Base-by-base conservation (phyloP, 345 rosid genomes). In the Ceriops zippeliana region DNA sequence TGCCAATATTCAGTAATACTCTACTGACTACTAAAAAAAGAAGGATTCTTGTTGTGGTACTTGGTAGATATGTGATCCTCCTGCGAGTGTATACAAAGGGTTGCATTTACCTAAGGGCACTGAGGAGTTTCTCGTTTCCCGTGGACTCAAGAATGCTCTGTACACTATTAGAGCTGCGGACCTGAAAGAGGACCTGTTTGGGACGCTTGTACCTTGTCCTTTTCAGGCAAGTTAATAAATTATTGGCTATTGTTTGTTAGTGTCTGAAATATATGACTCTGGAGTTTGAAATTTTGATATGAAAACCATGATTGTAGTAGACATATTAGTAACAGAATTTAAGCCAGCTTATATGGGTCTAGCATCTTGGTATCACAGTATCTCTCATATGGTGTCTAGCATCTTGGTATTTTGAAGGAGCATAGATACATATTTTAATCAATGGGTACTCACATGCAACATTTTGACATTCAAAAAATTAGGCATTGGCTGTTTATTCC, bases 81-180 rank as follows among this genome's bases (percentile, higher is more conserved):
- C 96, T 31, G 89, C 85, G 51, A 91, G 98, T 78, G 80, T 95
- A 9, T 90, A 79, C 72, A 95, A 91, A 65, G 99, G 99, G 54
- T 61, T 84, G 76, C 76, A 82, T 10, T 69, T 91, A 71, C 66
- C 92, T 9, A 81, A 82, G 75, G 90, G 86, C 22, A 62, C 90
- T 0, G 83, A 86, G 85, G 84, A 79, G 37, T 83, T 87, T 77
- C 89, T 95, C 32, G 63, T 69, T 7, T 87, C 96, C 38, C 78
- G 65, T 46, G 99, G 97, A 61, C 84, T 91, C 37, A 88, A 85
- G 75, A 82, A 90, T 73, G 97, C 98, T 59, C 75, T 89, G 21
- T 91, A 90, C 77, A 80, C 87, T 59, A 75, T 91, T 53, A 70
- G 75, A 79, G 96, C 89, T 61, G 82, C 87, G 42, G 98, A 95